Conservation (phyloP, 2,329 filamentous ascomycete genomes). For the Phaeosphaeriaceae sp. region DNA sequence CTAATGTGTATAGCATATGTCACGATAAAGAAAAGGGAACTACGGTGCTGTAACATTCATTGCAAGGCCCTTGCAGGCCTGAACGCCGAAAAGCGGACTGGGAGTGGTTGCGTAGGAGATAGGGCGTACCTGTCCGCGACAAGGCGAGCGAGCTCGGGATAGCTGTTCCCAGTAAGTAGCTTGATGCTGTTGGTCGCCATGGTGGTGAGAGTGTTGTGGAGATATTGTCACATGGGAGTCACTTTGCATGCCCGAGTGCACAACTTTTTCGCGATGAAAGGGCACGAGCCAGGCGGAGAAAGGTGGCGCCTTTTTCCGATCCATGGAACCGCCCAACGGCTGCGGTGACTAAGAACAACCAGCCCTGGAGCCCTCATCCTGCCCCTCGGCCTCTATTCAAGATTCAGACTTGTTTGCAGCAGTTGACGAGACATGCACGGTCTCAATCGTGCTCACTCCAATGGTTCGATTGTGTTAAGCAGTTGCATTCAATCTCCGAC, state of each 20-base stretch:
- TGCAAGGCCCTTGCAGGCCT: neutral
- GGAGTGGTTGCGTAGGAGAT: slow-evolving; percentile 4
- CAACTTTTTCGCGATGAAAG: slow-evolving; percentile 28
- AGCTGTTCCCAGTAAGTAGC: slow-evolving; percentile 76
- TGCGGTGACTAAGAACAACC: neutral
- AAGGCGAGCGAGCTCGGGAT: slow-evolving; percentile 73
- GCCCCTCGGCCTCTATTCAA: neutral
- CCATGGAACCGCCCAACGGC: slow-evolving; percentile 2
- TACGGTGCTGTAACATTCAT: neutral
- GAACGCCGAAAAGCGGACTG: neutral
- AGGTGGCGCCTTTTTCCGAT: slow-evolving; percentile 17
- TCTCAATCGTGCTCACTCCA: neutral
- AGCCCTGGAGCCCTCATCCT: too few species aligned
- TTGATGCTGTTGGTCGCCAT: slow-evolving; percentile 80
- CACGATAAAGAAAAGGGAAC: neutral
- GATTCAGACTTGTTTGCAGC: neutral
- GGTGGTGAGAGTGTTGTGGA: slow-evolving; percentile 19
- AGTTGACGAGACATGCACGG: neutral
- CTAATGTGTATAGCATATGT: neutral
- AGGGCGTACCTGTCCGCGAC: slow-evolving; percentile 68
- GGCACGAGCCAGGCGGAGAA: slow-evolving; percentile 30
- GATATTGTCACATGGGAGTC: slow-evolving; percentile 21
- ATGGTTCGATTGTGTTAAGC: neutral
- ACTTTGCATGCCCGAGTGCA: neutral
- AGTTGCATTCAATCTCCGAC: neutral